These are phyloP conservation scores for Aspergillus hancockii DNA, from an alignment of 495 filamentous ascomycete genomes.

Conservation along the genomic window DNA sequence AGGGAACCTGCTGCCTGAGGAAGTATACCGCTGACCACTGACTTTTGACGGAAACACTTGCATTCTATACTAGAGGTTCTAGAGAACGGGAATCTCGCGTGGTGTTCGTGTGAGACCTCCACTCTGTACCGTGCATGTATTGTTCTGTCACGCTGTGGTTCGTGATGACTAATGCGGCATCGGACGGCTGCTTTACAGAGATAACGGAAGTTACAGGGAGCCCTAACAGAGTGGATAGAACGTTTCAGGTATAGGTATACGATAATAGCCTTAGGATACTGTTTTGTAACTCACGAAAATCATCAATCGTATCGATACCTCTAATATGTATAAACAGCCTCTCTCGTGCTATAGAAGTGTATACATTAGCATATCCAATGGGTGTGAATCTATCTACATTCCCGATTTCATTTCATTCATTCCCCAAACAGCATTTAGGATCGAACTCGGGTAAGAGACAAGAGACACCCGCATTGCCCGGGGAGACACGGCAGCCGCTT, in stretches of 20 bases:
- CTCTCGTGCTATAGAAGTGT: background rate
- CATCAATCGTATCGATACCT: background rate
- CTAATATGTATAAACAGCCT: background rate
- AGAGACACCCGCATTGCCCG: constrained; percentile 7
- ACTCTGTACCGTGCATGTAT: background rate
- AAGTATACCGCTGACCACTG: too few species aligned
- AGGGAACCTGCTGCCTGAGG: too few species aligned
- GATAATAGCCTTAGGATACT: background rate
- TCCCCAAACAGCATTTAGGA: too few species aligned
- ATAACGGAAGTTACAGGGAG: background rate
- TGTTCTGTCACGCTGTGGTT: background rate
- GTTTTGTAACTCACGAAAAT: too few species aligned
- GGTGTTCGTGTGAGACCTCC: background rate
- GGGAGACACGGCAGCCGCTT: constrained; percentile 28
- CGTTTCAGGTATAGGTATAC: too few species aligned
- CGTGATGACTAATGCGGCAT: background rate
- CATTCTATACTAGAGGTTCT: too few species aligned
- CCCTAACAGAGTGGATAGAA: background rate
- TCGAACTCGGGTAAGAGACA: too few species aligned
- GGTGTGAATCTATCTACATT: too few species aligned
- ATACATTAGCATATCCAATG: background rate
- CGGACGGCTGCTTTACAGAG: background rate
- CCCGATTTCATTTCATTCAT: too few species aligned
- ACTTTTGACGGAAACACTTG: too few species aligned
- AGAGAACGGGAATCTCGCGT: too few species aligned